Evolutionary conservation across 2,329 filamentous ascomycete species (phyloP).

Genomic region (Myriosclerotinia scirpicola): DNA sequence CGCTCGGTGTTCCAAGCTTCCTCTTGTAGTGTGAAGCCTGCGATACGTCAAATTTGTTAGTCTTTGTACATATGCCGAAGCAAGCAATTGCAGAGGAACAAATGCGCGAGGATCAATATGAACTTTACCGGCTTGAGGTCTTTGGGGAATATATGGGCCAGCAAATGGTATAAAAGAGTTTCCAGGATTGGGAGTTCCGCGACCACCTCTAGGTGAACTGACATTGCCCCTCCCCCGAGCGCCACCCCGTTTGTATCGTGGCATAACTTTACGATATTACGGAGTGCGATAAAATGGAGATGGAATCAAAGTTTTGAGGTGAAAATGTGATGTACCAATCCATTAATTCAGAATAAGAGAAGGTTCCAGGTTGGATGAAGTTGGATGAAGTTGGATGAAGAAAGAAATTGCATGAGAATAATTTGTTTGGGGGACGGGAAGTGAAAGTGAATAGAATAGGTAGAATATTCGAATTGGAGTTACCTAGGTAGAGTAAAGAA

Average conservation of each 20-base stretch:
- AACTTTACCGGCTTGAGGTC: constrained; percentile 28
- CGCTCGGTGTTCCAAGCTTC: constrained; percentile 58
- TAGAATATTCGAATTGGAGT: too few relatives aligned
- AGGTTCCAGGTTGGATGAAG: too few relatives aligned
- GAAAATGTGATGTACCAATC: neutral
- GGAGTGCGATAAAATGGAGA: neutral
- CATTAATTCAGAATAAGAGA: neutral
- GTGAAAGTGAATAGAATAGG: too few relatives aligned
- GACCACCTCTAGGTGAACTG: constrained; percentile 24
- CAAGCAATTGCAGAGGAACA: neutral
- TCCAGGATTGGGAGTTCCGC: constrained; percentile 21
- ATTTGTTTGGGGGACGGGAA: neutral
- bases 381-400: neutral
- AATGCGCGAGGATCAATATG: neutral
- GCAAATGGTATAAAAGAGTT: constrained; percentile 32
- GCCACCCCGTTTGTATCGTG: constrained; percentile 28
- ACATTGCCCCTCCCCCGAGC: constrained; percentile 26
- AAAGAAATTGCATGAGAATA: neutral
- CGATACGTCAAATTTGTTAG: constrained; percentile 6
- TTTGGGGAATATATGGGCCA: constrained; percentile 28
- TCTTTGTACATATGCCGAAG: neutral
- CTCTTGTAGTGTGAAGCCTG: constrained; percentile 48
- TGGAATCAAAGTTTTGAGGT: neutral
- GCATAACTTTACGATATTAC: constrained; percentile 26
- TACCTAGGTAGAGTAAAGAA: too few relatives aligned